Percentiles rank a stretch among this genome's conserved stretches.
Evolutionary conservation across 306 rosid genomes (phyloP).

Genomic region (Gillenia trifoliata): DNA sequence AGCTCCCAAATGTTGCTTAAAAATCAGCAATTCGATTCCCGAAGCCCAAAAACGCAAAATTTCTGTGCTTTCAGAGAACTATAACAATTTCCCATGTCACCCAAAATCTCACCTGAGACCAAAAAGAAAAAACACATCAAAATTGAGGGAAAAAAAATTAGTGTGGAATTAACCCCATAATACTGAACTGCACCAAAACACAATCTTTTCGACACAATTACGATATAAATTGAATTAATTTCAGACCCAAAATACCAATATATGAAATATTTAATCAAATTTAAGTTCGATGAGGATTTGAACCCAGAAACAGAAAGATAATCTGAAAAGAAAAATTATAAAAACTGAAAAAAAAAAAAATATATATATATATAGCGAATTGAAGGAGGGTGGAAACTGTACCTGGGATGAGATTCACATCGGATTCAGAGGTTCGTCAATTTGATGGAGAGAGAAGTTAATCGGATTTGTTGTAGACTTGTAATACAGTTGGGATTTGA

Average conservation of each 20-base stretch:
- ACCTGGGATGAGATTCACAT: neutral
- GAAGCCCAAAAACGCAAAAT: constrained; percentile 7
- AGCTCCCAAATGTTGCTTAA: constrained; percentile 7
- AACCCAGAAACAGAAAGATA: neutral
- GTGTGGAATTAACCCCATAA: neutral
- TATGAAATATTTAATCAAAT: neutral
- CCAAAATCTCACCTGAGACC: constrained; percentile 24
- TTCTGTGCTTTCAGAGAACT: constrained; percentile 1
- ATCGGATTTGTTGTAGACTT: neutral
- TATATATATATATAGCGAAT: neutral
- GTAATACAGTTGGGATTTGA: neutral
- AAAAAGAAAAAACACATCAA: neutral
- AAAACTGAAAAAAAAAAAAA: neutral
- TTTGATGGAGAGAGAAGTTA: neutral
- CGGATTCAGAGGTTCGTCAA: neutral
- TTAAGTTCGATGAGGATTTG: neutral
- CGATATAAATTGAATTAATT: neutral
- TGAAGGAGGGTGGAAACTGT: neutral
- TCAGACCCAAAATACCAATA: constrained; percentile 2
- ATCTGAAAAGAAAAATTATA: neutral
- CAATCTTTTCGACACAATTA: neutral
- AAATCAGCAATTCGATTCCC: constrained; percentile 21
- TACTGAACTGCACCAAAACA: neutral
- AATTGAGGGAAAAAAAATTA: neutral
- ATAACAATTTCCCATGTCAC: constrained; percentile 17